Conservation (phyloP, 78 protist genomes). For the Dictyostelium purpureum region DNA sequence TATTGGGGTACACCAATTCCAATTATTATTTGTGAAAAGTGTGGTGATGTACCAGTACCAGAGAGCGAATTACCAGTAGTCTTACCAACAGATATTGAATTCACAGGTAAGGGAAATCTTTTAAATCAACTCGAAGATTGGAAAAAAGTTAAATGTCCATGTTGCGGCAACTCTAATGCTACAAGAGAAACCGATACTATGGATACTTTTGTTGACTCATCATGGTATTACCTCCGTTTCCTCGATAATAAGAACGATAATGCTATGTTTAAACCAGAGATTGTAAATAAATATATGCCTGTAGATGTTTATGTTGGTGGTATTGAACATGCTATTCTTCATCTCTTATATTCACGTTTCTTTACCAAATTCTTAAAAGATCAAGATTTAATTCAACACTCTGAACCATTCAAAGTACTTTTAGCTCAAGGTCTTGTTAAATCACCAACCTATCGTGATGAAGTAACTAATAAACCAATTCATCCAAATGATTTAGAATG, state of each 20-base stretch:
- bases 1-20: constrained; percentile 98
- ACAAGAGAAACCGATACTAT: constrained; percentile 92
- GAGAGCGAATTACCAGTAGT: constrained; percentile 85
- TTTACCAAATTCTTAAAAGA: constrained; percentile 77
- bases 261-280: not conserved
- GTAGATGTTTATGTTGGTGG: constrained; percentile 96
- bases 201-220: constrained; percentile 96
- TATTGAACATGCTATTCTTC: constrained; percentile 96
- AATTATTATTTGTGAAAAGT: constrained; percentile 83
- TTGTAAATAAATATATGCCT: constrained; percentile 76
- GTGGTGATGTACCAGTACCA: constrained; percentile 90
- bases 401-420: constrained; percentile 87
- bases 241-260: constrained; percentile 64
- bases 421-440: constrained; percentile 80
- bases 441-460: constrained; percentile 62
- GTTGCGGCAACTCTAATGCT: constrained; percentile 74
- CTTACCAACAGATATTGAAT: constrained; percentile 79
- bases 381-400: constrained; percentile 19
- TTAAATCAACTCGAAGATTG: constrained; percentile 45
- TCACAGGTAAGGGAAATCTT: constrained; percentile 68
- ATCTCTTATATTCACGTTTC: constrained; percentile 95
- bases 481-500: constrained; percentile 45
- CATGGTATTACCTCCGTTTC: constrained; percentile 92
- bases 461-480: constrained; percentile 33
- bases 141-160: constrained; percentile 78